Evolutionary conservation across 805 yeast species (phyloP).

Genomic region (Lipomyces yamanashiensis): DNA sequence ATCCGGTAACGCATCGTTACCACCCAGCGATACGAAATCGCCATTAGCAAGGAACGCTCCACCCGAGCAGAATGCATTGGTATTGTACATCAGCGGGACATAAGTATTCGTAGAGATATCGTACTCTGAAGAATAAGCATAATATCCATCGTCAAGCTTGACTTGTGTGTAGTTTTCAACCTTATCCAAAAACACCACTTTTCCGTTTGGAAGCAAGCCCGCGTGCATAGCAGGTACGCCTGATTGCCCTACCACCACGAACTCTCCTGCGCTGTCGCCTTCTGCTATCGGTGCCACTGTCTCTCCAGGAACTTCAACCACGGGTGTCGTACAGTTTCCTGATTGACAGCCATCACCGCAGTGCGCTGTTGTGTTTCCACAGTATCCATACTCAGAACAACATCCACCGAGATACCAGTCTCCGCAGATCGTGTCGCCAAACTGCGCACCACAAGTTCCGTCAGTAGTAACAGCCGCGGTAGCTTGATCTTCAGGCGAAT

Average conservation of each 20-base stretch:
- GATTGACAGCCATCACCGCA: slow-evolving; percentile 35
- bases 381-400: slow-evolving; percentile 34
- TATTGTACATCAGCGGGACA: slow-evolving; percentile 25
- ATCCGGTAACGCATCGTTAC: slow-evolving; percentile 21
- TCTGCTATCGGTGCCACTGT: slow-evolving; percentile 20
- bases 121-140: slow-evolving; percentile 34
- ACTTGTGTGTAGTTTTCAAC: slow-evolving; percentile 34
- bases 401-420: slow-evolving; percentile 30
- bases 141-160: slow-evolving; percentile 22
- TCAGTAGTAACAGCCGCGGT: slow-evolving; percentile 28
- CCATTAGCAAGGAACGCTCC: slow-evolving; percentile 32
- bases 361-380: slow-evolving; percentile 32
- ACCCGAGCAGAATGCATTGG: slow-evolving; percentile 36
- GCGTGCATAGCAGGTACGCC: slow-evolving; percentile 37
- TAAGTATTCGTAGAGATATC: slow-evolving; percentile 24
- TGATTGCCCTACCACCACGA: slow-evolving; percentile 30
- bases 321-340: slow-evolving; percentile 19
- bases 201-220: slow-evolving; percentile 32
- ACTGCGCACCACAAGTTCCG: slow-evolving; percentile 33
- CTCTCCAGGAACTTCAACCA: slow-evolving; percentile 21
- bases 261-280: slow-evolving; percentile 29
- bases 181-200: slow-evolving; percentile 32
- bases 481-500: slow-evolving; percentile 15
- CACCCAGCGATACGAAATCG: slow-evolving; percentile 30
- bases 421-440: slow-evolving; percentile 28